Base-by-base conservation (phyloP, 2,329 filamentous ascomycete genomes). In the Colletotrichum eleusines region DNA sequence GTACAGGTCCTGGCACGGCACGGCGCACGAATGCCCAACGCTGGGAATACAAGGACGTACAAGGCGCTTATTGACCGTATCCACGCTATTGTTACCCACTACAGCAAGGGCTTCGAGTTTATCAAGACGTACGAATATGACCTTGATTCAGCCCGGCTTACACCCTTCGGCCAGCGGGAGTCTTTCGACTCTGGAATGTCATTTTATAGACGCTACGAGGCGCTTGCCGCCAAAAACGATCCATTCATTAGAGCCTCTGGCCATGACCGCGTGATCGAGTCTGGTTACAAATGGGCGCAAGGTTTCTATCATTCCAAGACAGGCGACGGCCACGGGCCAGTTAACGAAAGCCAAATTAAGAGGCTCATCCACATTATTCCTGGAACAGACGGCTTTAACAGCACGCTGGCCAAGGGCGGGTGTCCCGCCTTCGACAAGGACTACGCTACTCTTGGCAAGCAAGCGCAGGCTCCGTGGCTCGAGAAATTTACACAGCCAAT, bases 1-100 rank as follows among this genome's bases (percentile, higher is more conserved):
- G 95, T 88, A 1, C 92, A 95, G 76, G 84, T 95, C 28, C 86
- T 98, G 57, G 94, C 93, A 31, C 90, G 95, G 2, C 95, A 98
- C 78, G 95, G 94, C 57, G 93, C 93, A 48, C 89, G 95, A 62
- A 92, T 94, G 77, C 95, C 95, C 0, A 97, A 94, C 0, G 88
- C 90, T 0, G 77, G 79, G 16, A 77, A 80, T 35, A 35, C 33
- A 35, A 35, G 33, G 33, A 11, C 33, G 8, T 97, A 97, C 81
- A 86, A 84, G 48, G 80, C 83, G 6, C 85, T 93, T 11, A 84
- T 97, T 63, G 78, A 85, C 33, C 87, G 87, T 57, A 91, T 98
- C 72, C 89, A 95, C 71, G 78, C 78, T 53, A 78, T 76, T 44
- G 84, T 84, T 12, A 86, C 84, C 1, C 81, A 84, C 26, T 95